Conservation (phyloP, 164 flowering plant genomes). For the Liriodendron chinense region DNA sequence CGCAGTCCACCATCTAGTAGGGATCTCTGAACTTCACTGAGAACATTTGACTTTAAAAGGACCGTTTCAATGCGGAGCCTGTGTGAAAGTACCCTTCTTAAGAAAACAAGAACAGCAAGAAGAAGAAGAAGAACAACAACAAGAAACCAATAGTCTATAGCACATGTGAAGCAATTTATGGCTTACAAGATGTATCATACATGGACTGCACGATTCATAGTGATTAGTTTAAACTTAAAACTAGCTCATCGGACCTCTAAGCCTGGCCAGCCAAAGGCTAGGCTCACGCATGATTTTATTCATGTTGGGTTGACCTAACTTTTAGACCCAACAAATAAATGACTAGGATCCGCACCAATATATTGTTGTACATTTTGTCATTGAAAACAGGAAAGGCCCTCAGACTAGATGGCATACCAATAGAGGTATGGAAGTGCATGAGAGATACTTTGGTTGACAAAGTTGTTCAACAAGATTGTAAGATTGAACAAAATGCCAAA, state of each 20-base stretch:
- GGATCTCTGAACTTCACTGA: conserved; percentile 90
- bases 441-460: too few relatives aligned
- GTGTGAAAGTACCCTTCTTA: background rate
- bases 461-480: too few relatives aligned
- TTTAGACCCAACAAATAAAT: too few relatives aligned
- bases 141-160: background rate
- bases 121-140: background rate
- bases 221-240: background rate
- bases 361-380: too few relatives aligned
- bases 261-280: background rate
- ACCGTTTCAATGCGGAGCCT: conserved; percentile 86
- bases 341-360: too few relatives aligned
- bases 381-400: too few relatives aligned
- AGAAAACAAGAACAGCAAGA: background rate
- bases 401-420: too few relatives aligned
- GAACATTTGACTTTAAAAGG: conserved; percentile 89
- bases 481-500: too few relatives aligned
- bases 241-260: background rate
- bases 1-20: conserved; percentile 86
- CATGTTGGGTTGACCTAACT: too few relatives aligned
- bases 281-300: background rate
- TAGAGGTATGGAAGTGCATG: too few relatives aligned
- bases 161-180: background rate
- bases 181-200: background rate
- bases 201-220: background rate